phyloP scores from a whole-genome alignment of 2,329 filamentous ascomycete species.

The Neopestalotiopsis clavispora region DNA sequence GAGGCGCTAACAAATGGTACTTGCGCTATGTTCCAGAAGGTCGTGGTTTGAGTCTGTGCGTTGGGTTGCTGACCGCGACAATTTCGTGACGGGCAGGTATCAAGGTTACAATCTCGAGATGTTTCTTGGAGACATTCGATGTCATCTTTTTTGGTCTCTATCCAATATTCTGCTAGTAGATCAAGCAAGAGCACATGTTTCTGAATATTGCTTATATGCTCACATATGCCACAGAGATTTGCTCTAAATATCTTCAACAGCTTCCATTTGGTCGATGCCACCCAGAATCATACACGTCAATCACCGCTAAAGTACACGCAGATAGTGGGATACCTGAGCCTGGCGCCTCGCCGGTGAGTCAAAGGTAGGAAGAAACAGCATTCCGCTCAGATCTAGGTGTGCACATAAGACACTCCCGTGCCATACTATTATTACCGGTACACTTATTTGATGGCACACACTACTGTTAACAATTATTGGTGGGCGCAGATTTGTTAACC shows the following conservation, averaged over 20 bases:
- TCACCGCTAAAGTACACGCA: background rate
- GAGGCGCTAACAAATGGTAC: background rate
- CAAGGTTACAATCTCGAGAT: background rate
- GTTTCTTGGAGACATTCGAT: too few species aligned
- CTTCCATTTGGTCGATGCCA: too few species aligned
- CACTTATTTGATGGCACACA: background rate
- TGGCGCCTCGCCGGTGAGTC: constrained; percentile 19
- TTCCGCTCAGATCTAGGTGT: background rate
- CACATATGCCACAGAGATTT: too few species aligned
- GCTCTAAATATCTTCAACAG: too few species aligned
- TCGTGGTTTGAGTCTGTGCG: background rate
- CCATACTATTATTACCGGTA: background rate
- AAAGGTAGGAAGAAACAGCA: background rate
- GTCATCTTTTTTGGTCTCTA: too few species aligned
- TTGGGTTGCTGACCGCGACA: background rate
- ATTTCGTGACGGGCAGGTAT: background rate
- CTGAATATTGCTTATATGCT: too few species aligned
- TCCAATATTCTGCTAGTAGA: too few species aligned
- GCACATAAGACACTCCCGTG: constrained; percentile 2
- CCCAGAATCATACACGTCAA: background rate
- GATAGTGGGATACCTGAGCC: background rate
- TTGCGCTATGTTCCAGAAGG: background rate
- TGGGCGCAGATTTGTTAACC: background rate
- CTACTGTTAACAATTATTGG: background rate
- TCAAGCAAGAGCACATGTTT: too few species aligned